phyloP scores from a whole-genome alignment of 169 alveolate genomes.

The Prorocentrum cordatum region DNA sequence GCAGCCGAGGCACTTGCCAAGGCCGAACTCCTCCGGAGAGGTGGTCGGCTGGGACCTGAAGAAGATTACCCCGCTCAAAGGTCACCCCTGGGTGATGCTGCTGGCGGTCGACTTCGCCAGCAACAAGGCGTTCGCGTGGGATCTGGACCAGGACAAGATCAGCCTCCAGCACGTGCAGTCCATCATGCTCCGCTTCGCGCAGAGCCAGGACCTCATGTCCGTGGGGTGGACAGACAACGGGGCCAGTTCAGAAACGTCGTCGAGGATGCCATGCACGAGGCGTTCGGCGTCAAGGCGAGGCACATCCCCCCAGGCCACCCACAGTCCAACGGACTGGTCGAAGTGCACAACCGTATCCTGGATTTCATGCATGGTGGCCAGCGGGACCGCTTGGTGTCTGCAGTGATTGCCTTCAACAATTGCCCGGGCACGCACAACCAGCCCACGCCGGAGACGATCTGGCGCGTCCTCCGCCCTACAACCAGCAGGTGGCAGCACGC shows the following conservation, averaged over 20 bases:
- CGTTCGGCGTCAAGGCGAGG: not conserved
- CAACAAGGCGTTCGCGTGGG: not conserved
- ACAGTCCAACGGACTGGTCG: not conserved
- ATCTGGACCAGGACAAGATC: not conserved
- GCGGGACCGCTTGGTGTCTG: not conserved
- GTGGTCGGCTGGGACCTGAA: conserved; percentile 6
- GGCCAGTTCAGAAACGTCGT: not conserved
- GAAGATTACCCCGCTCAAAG: not conserved
- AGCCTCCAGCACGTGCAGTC: not conserved
- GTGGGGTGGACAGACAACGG: not conserved
- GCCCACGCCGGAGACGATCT: not conserved
- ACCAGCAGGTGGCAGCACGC: not conserved
- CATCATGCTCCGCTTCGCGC: not conserved
- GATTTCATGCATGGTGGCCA: not conserved
- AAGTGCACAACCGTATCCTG: not conserved
- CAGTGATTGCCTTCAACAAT: not conserved
- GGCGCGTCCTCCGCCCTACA: not conserved
- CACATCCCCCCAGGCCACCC: not conserved
- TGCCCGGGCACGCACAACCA: not conserved
- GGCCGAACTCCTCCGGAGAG: not conserved
- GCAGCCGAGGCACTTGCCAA: not conserved
- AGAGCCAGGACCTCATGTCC: not conserved
- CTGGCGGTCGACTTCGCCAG: not conserved
- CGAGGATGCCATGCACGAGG: not conserved
- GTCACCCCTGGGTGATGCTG: not conserved